phyloP scores from a whole-genome alignment of 805 yeast species.

The Ogataea trehalophila region DNA sequence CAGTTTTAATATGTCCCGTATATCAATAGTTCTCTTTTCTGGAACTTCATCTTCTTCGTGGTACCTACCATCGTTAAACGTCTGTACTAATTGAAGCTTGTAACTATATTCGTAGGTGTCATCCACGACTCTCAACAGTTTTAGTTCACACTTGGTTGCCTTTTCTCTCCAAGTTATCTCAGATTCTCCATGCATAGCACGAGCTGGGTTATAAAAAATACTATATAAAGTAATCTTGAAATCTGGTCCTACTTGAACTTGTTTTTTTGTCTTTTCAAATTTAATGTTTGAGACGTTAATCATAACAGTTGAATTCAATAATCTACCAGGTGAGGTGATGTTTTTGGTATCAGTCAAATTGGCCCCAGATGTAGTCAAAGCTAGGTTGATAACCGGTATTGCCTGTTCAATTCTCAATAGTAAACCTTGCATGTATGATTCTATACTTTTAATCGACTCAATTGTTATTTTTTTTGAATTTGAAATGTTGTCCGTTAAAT shows the following conservation, averaged over 20 bases:
- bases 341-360: slow-evolving; percentile 41
- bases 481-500: slow-evolving; percentile 29
- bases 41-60: slow-evolving; percentile 55
- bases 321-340: slow-evolving; percentile 57
- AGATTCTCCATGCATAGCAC: slow-evolving; percentile 23
- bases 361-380: slow-evolving; percentile 67
- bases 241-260: slow-evolving; percentile 49
- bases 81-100: slow-evolving; percentile 45
- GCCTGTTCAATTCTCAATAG: slow-evolving; percentile 56
- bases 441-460: slow-evolving; percentile 41
- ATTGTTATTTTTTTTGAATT: slow-evolving; percentile 14
- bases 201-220: slow-evolving; percentile 54
- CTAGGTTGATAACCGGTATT: slow-evolving; percentile 61
- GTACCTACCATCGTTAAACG: slow-evolving; percentile 65
- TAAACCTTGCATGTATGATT: slow-evolving; percentile 43
- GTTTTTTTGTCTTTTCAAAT: slow-evolving; percentile 8
- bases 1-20: slow-evolving; percentile 42
- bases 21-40: slow-evolving; percentile 29
- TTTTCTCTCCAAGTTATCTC: slow-evolving; percentile 72
- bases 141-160: slow-evolving; percentile 49
- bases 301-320: slow-evolving; percentile 55
- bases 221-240: slow-evolving; percentile 57
- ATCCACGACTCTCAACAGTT: slow-evolving; percentile 30
- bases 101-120: slow-evolving; percentile 34
- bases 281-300: slow-evolving; percentile 36